Evolutionary conservation across 2,329 filamentous ascomycete species (phyloP).

Genomic region (Dactylellina leptospora): DNA sequence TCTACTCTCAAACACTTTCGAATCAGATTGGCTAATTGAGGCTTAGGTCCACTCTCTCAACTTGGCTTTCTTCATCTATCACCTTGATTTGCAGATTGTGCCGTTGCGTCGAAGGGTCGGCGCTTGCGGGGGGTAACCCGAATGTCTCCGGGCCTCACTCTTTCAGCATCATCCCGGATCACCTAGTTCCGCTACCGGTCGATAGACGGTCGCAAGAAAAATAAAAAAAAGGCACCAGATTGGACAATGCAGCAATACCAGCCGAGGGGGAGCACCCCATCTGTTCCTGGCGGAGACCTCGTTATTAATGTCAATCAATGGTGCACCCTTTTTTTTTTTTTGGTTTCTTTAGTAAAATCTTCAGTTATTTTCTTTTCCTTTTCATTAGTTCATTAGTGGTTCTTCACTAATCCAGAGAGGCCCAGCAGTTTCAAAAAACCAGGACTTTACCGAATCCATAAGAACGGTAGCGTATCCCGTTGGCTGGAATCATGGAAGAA

Average conservation of each 20-base stretch:
- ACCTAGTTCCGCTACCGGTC: slow-evolving; percentile 31
- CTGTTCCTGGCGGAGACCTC: slow-evolving; percentile 48
- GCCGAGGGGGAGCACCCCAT: slow-evolving; percentile 25
- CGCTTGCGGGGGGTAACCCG: slow-evolving; percentile 34
- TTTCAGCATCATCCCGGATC: slow-evolving; percentile 11
- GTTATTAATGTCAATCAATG: slow-evolving; percentile 46
- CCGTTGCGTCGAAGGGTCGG: slow-evolving; percentile 22
- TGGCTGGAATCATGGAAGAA: slow-evolving; percentile 53
- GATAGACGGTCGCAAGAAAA: too few relatives aligned
- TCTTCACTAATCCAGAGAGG: slow-evolving; percentile 35
- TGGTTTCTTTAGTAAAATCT: slow-evolving; percentile 22
- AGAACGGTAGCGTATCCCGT: slow-evolving; percentile 54
- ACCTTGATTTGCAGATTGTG: slow-evolving; percentile 35
- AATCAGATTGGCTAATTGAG: slow-evolving; percentile 47
- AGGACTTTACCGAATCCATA: slow-evolving; percentile 53
- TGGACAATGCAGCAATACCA: slow-evolving; percentile 36
- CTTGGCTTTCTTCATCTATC: not conserved
- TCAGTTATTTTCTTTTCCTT: slow-evolving; percentile 35
- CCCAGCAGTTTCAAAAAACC: slow-evolving; percentile 34
- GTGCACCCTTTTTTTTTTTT: slow-evolving; percentile 22
- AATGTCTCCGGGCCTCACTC: slow-evolving; percentile 39
- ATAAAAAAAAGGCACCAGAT: too few relatives aligned
- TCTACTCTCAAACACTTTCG: slow-evolving; percentile 53
- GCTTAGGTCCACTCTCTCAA: slow-evolving; percentile 33
- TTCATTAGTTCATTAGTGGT: slow-evolving; percentile 31